phyloP scores from a whole-genome alignment of 352 stramenopile species.

The Plasmopara halstedii region DNA sequence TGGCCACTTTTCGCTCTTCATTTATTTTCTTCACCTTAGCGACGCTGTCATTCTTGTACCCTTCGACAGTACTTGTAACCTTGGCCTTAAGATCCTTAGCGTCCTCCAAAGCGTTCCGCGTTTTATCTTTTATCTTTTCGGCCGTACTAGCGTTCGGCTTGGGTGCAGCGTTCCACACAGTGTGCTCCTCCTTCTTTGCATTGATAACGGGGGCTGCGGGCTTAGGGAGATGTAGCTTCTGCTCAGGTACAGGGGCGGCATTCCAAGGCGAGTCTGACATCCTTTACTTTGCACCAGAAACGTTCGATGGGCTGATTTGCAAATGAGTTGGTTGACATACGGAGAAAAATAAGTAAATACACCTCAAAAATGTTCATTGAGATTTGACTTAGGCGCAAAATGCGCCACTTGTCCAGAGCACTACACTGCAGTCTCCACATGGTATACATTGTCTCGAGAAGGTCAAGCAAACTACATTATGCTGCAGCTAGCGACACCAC shows the following conservation, averaged over 20 bases:
- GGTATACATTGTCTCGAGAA: slow-evolving; percentile 6
- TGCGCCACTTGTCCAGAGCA: neutral
- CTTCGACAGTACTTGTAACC: slow-evolving; percentile 39
- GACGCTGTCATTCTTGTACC: slow-evolving; percentile 69
- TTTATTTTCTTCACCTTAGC: slow-evolving; percentile 50
- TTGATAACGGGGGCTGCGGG: slow-evolving; percentile 13
- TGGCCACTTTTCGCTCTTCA: slow-evolving; percentile 38
- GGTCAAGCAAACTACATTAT: slow-evolving; percentile 23
- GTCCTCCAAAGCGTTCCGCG: slow-evolving; percentile 30
- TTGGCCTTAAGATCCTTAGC: slow-evolving; percentile 36
- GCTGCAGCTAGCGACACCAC: slow-evolving; percentile 21
- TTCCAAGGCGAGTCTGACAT: slow-evolving; percentile 46
- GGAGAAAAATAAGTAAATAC: neutral
- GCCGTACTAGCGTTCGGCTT: slow-evolving; percentile 27
- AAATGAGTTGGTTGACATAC: slow-evolving; percentile 12
- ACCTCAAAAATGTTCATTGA: too few relatives aligned
- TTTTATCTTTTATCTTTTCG: slow-evolving; percentile 45
- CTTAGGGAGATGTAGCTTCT: slow-evolving; percentile 20
- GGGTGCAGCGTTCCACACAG: slow-evolving; percentile 31
- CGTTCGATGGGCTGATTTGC: slow-evolving; percentile 29
- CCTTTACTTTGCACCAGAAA: too few relatives aligned
- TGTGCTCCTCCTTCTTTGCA: slow-evolving; percentile 36
- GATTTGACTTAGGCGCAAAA: neutral
- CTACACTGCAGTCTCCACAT: neutral
- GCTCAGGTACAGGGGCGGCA: slow-evolving; percentile 28